These are phyloP conservation scores for Neonectria coccinea DNA, from an alignment of 2,329 filamentous ascomycete species.

Conservation along the genomic window DNA sequence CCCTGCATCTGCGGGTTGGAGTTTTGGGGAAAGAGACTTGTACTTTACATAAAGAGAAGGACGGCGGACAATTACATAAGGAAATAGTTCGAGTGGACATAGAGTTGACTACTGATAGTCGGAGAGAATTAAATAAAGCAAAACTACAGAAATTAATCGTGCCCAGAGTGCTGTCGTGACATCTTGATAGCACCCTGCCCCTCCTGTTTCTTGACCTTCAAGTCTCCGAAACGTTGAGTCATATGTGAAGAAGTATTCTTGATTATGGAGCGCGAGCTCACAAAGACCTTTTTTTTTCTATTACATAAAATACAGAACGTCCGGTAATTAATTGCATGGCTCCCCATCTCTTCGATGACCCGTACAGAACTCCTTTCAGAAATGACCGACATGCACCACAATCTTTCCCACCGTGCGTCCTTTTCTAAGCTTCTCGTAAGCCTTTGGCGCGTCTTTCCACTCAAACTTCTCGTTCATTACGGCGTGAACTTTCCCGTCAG, in stretches of 20 bases:
- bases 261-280: too few species aligned
- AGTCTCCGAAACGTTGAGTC: too few species aligned
- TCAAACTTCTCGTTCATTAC: constrained; percentile 39
- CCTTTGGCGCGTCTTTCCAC: constrained; percentile 39
- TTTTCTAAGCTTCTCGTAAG: constrained; percentile 39
- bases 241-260: too few species aligned
- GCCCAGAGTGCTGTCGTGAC: not conserved
- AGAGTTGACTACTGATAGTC: not conserved
- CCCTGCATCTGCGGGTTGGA: not conserved
- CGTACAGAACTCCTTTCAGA: not conserved
- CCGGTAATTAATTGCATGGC: not conserved
- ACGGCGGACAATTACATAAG: not conserved
- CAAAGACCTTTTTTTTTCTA: too few species aligned
- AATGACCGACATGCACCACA: constrained; percentile 25
- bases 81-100: not conserved
- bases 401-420: constrained; percentile 44
- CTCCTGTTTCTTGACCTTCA: too few species aligned
- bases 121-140: not conserved
- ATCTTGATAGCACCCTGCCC: too few species aligned
- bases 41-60: not conserved
- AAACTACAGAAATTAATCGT: not conserved
- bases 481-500: constrained; percentile 40
- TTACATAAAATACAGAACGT: not conserved
- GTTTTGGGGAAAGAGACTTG: not conserved
- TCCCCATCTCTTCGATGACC: not conserved